Conservation (phyloP, 2,329 filamentous ascomycete genomes). For the Parastagonospora avenae region DNA sequence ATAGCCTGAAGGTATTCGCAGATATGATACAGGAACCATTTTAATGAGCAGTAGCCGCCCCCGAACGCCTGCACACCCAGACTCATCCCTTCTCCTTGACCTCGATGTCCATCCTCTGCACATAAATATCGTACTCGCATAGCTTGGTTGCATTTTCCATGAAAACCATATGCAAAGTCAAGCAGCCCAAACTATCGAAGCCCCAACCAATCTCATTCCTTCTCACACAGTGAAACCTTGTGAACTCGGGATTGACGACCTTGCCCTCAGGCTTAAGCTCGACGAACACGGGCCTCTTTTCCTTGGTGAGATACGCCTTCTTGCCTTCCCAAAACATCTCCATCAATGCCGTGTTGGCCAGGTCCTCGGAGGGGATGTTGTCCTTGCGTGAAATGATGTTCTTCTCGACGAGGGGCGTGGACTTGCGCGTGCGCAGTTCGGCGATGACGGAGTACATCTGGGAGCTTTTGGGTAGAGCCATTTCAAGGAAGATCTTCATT, state of each 20-base stretch:
- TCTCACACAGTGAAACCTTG: constrained; percentile 1
- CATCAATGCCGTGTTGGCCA: background rate
- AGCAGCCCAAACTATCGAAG: constrained; percentile 5
- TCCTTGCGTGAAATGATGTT: background rate
- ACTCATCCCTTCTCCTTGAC: background rate
- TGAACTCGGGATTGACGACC: constrained; percentile 1
- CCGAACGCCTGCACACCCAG: background rate
- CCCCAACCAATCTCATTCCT: constrained; percentile 13
- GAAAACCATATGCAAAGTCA: constrained; percentile 1
- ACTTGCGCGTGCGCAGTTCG: background rate
- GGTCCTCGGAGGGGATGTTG: background rate
- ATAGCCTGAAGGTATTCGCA: too few species aligned
- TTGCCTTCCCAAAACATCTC: background rate
- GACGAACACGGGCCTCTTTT: background rate
- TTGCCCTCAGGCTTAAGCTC: background rate
- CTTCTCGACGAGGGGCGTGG: background rate
- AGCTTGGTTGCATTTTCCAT: background rate
- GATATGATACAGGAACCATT: too few species aligned
- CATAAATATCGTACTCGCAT: constrained; percentile 1
- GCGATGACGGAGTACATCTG: background rate
- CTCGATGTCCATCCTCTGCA: background rate
- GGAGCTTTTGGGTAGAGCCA: background rate
- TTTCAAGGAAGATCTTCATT: background rate
- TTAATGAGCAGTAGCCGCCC: too few species aligned
- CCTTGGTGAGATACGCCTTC: background rate